Percentiles rank a stretch among this genome's conserved stretches.
Conservation (phyloP, 2,329 filamentous ascomycete species). For the Beauveria sp. region DNA sequence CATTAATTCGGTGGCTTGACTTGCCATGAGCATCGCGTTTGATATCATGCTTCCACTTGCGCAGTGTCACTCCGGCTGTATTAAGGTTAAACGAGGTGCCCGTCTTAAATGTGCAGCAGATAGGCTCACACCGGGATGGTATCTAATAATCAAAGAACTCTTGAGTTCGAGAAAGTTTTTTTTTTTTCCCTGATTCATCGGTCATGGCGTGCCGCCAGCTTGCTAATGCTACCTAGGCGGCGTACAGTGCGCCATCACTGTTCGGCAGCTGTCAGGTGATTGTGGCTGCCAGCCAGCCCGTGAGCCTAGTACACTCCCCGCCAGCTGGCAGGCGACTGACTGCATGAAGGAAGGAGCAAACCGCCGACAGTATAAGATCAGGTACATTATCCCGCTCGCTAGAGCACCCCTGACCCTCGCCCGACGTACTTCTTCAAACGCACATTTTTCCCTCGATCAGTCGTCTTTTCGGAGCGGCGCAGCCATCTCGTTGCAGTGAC, state of each 20-base stretch:
- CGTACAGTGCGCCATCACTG: neutral
- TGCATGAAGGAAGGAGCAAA: constrained; percentile 2
- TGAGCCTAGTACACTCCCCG: neutral
- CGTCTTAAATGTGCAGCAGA: too few species aligned
- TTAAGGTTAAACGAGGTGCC: too few species aligned
- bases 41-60: too few species aligned
- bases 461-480: neutral
- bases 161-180: too few species aligned
- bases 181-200: too few species aligned
- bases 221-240: too few species aligned
- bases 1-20: constrained; percentile 22
- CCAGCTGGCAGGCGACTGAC: neutral
- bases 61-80: too few species aligned
- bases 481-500: neutral
- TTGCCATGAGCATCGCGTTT: too few species aligned
- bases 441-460: neutral
- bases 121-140: too few species aligned
- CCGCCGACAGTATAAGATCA: neutral
- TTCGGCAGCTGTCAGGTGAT: constrained; percentile 3
- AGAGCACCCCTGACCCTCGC: neutral
- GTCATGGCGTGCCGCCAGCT: too few species aligned
- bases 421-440: neutral
- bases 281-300: constrained; percentile 1
- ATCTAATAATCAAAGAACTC: too few species aligned
- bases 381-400: neutral